phyloP scores from a whole-genome alignment of 331 rosid species.

The Rhamnella rubrinervis region DNA sequence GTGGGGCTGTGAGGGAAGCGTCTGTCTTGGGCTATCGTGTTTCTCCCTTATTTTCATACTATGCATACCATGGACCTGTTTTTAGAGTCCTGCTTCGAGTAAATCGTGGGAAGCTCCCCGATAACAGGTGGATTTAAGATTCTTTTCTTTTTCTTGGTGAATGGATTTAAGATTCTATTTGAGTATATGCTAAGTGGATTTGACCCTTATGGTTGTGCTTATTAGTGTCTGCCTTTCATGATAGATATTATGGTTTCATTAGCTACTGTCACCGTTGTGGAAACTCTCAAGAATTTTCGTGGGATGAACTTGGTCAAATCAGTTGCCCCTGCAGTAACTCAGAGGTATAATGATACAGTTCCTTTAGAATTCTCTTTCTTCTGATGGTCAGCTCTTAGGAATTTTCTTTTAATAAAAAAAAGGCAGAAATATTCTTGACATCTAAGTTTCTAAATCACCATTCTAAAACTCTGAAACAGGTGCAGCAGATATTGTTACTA shows the following conservation, averaged over 20 bases:
- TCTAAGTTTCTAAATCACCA: background rate
- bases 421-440: background rate
- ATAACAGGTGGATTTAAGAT: conserved; percentile 47
- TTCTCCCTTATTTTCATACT: conserved; percentile 78
- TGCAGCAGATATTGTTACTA: background rate
- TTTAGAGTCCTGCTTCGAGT: conserved; percentile 79
- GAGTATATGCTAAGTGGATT: conserved; percentile 2
- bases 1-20: conserved; percentile 86
- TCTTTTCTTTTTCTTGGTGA: background rate
- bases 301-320: conserved; percentile 73
- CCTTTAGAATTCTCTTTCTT: background rate
- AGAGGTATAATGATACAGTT: conserved; percentile 40
- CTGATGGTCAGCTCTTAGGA: background rate
- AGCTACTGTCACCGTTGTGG: conserved; percentile 72
- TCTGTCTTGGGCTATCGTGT: conserved; percentile 68
- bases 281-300: conserved; percentile 66
- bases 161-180: conserved; percentile 11
- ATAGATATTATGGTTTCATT: conserved; percentile 73
- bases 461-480: background rate
- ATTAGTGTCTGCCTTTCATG: conserved; percentile 1
- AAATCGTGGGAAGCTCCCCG: conserved; percentile 67
- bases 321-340: conserved; percentile 66
- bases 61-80: conserved; percentile 87
- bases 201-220: background rate
- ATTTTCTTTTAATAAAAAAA: background rate